Conservation (phyloP, 2,329 filamentous ascomycete genomes). For the Botryotinia calthae region DNA sequence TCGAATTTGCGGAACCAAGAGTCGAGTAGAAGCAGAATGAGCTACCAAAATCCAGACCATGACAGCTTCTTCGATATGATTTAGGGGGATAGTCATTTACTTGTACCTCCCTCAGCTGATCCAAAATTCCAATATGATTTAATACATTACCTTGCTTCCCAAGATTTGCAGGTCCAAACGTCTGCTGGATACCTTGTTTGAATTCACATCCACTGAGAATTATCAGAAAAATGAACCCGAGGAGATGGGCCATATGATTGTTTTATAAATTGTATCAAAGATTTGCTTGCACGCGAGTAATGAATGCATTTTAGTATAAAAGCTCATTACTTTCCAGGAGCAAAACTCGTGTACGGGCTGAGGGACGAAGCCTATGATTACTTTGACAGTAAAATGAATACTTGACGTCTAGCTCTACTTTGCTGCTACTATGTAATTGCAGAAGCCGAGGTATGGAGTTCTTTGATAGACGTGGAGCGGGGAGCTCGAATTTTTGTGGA, state of each 20-base stretch:
- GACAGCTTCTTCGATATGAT: background rate
- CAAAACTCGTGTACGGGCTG: background rate
- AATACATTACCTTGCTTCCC: background rate
- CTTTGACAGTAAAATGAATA: background rate
- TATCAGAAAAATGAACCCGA: background rate
- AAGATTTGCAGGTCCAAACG: rapidly evolving
- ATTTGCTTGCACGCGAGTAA: background rate
- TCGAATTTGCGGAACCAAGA: background rate
- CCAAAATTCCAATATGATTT: background rate
- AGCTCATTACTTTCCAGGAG: background rate
- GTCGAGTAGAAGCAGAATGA: background rate
- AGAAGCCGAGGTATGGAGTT: background rate
- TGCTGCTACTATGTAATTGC: background rate
- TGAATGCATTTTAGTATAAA: background rate
- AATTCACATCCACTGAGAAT: background rate
- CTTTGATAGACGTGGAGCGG: background rate
- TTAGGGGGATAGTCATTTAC: background rate
- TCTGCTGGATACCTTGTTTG: background rate
- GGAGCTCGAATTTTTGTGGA: background rate
- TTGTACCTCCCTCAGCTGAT: background rate
- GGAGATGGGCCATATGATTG: background rate
- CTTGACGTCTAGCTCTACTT: background rate
- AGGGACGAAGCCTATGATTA: background rate
- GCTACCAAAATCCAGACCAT: rapidly evolving
- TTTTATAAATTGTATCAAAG: background rate